Evolutionary conservation across 805 yeast genomes (phyloP), one percentile per base, ranked within the genome.

Genomic region (Saccharomycopsis fodiens): DNA sequence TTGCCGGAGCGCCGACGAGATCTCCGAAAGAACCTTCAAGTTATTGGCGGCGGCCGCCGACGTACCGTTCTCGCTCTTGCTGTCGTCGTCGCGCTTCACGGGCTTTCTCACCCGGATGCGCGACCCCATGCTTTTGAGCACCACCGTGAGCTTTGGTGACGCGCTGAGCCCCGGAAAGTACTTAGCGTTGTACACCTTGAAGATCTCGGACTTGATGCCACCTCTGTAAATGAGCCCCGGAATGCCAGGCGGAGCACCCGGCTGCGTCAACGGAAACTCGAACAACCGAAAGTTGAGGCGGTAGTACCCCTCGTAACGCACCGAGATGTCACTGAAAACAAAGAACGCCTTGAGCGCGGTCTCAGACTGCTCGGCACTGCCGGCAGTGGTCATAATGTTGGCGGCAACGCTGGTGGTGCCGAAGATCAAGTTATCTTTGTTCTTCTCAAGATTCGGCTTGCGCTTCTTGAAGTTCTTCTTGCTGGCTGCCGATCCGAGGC

Each of bases 401-500:
- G 49, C 49, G 27, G 49, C 32, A 7, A 48, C 52, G 1, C 46
- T 25, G 6, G 52, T 48, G 12, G 49, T 48, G 4, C 52, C 52
- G 37, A 45, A 45, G 2, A 41, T 39, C 16, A 48, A 27, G 25
- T 46, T 37, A 17, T 32, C 20, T 21, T 42, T 48, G 13, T 48
- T 46, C 23, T 42, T 46, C 29, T 45, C 49, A 23, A 48, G 35
- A 27, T 42, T 45, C 13, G 46, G 46, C 35, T 46, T 48, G 20
- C 52, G 22, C 23, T 46, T 48, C 39, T 45, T 45, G 29, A 46
- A 48, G 23, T 45, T 42, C 39, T 48, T 46, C 21, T 35, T 16
- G 21, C 43, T 50, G 12, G 50, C 50, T 22, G 41, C 41, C 8
- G 45, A 25, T 3, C 51, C 51, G 17, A 47, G 31, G n/a, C 44